phyloP scores from a whole-genome alignment of 306 rosid species.

The Malus orientalis region DNA sequence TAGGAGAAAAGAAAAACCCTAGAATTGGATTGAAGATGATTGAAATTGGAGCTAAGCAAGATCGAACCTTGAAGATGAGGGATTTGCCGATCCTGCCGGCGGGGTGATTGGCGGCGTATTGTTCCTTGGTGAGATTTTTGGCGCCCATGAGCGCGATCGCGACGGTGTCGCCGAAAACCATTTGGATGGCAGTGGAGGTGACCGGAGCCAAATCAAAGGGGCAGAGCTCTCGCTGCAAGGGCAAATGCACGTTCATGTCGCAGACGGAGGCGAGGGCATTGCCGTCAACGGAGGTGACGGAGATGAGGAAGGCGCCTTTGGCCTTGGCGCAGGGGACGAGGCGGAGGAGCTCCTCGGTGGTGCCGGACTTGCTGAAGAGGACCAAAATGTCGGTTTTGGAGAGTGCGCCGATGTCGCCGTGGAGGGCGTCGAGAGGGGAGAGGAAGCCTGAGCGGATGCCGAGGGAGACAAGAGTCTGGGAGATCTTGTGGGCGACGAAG shows the following conservation, averaged over 20 bases:
- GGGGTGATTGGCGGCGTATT: constrained; percentile 90
- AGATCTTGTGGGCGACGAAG: constrained; percentile 92
- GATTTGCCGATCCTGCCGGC: constrained; percentile 93
- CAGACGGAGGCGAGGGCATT: constrained; percentile 48
- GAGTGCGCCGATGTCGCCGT: constrained; percentile 91
- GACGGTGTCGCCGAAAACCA: constrained; percentile 95
- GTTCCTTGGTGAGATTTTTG: constrained; percentile 66
- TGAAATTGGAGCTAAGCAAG: background rate
- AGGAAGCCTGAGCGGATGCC: constrained; percentile 72
- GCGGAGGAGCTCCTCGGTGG: constrained; percentile 80
- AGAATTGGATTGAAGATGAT: background rate
- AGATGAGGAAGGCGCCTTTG: constrained; percentile 53
- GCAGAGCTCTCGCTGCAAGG: constrained; percentile 78
- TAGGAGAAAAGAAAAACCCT: background rate
- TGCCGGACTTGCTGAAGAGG: constrained; percentile 84
- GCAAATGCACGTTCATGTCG: constrained; percentile 84
- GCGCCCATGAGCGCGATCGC: constrained; percentile 96
- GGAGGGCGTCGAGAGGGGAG: constrained; percentile 91
- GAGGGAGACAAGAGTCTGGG: constrained; percentile 92
- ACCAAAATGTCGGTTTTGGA: constrained; percentile 52
- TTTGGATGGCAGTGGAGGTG: constrained; percentile 91
- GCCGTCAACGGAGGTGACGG: constrained; percentile 64
- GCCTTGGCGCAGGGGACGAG: constrained; percentile 86
- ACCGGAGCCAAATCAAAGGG: constrained; percentile 97
- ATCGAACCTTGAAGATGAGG: constrained; percentile 79